phyloP scores from a whole-genome alignment of 2,329 filamentous ascomycete genomes.

The Chalaropsis ovoidea region DNA sequence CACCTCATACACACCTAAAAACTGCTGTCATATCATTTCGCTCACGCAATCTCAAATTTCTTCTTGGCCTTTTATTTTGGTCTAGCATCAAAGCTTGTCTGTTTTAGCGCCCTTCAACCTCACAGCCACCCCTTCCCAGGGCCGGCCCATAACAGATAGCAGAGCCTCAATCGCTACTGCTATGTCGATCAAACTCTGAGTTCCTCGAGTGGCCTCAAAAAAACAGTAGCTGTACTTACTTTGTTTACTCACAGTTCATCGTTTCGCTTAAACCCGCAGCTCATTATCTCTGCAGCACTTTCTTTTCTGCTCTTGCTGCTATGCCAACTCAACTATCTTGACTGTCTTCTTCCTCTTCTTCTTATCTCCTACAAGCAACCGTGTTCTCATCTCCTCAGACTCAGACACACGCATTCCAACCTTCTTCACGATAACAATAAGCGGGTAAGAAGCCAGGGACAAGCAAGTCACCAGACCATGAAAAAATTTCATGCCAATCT shows the following conservation, averaged over 20 bases:
- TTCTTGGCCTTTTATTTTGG: background rate
- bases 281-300: background rate
- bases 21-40: background rate
- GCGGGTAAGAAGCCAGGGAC: background rate
- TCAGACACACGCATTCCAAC: background rate
- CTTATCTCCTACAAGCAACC: too few relatives aligned
- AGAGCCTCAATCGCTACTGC: constrained; percentile 8
- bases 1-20: background rate
- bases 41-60: constrained; percentile 12
- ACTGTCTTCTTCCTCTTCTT: too few relatives aligned
- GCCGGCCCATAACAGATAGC: background rate
- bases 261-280: background rate
- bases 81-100: background rate
- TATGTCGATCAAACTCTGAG: constrained; percentile 5
- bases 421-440: background rate
- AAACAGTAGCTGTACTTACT: background rate
- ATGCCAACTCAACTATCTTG: too few relatives aligned
- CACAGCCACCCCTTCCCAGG: too few relatives aligned
- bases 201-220: constrained; percentile 3
- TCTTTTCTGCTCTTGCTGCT: too few relatives aligned
- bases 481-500: constrained; percentile 12
- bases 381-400: background rate
- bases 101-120: background rate
- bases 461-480: constrained; percentile 17
- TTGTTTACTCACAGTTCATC: background rate